Percentiles rank a stretch among this genome's conserved stretches.
Evolutionary conservation across 495 filamentous ascomycete genomes (phyloP).

Genomic region (Penicillium flavigenum): DNA sequence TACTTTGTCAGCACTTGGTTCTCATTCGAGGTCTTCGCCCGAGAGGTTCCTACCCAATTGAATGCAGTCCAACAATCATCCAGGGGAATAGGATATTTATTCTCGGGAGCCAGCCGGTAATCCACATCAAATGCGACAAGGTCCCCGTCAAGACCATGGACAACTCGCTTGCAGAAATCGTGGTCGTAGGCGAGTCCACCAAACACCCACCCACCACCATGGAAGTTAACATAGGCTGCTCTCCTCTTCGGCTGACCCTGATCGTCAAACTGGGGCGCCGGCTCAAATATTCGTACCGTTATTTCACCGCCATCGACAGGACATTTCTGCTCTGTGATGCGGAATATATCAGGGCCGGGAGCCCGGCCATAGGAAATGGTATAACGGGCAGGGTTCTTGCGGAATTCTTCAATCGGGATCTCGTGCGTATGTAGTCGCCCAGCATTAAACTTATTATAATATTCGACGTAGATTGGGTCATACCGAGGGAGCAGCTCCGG

Average conservation of each 20-base stretch:
- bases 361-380: constrained; percentile 37
- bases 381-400: constrained; percentile 41
- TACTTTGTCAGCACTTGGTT: constrained; percentile 1
- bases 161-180: constrained; percentile 39
- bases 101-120: constrained; percentile 40
- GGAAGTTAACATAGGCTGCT: constrained; percentile 42
- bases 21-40: background rate
- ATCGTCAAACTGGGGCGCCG: constrained; percentile 26
- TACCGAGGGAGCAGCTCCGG: constrained; percentile 31
- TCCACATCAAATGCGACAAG: constrained; percentile 43
- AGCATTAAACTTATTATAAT: constrained; percentile 42
- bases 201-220: constrained; percentile 45
- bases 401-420: constrained; percentile 45
- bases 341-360: constrained; percentile 35
- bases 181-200: constrained; percentile 36
- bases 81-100: constrained; percentile 36
- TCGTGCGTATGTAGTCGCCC: constrained; percentile 44
- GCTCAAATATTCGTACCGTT: constrained; percentile 41
- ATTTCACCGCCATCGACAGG: constrained; percentile 40
- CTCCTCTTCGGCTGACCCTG: constrained; percentile 34
- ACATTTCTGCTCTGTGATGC: constrained; percentile 43
- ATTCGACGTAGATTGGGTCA: constrained; percentile 37
- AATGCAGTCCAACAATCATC: constrained; percentile 45
- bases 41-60: constrained; percentile 33
- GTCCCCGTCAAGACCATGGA: constrained; percentile 36